Evolutionary conservation across 2,329 filamentous ascomycete genomes (phyloP), one percentile per base, ranked within the genome.

Genomic region (Fusarium haematococcum): DNA sequence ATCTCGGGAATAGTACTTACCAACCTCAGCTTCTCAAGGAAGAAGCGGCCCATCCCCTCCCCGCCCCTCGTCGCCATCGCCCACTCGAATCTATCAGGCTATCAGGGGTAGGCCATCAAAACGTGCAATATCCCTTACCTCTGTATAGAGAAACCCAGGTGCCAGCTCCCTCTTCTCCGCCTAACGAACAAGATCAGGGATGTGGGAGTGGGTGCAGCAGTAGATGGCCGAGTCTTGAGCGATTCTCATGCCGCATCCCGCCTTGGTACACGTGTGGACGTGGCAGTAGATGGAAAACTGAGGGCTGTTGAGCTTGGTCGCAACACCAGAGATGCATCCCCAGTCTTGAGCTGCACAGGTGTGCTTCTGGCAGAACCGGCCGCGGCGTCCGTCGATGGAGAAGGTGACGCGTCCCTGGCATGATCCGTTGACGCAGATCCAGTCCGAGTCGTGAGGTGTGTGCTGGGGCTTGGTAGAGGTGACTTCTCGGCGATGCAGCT

Each of bases 301-400:
- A 6, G 18, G 10, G 0, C 52, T 39, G n/a, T 64, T 27, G 1
- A 2, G 20, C 14, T 52, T 50, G 1, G 43, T 72, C 4, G 58
- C 69, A 5, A 63, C 45, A 20, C 76, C 69, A 13, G 54, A 16
- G 10, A 79, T 52, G 18, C 72, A 79, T 1, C 52, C 52, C 63
- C 67, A 67, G 3, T 71, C 66, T 1, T 27, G 20, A 14, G 75
- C 73, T 9, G 61, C 63, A 52, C 77, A 79, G 1, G 70, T 75
- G 18, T 79, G 75, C 5, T 37, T 54, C 54, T 60, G 25, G 50
- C 77, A 79, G 30, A 75, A 79, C 10, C 62, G 14, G 2, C 72
- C 74, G 5, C 25, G 37, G 1, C 35, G 48, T 3, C 68, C 72
- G 25, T 67, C 37, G 1, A 6, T 8, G 45, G 43, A 68, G 8